Evolutionary conservation across 176 grass and related monocot species (phyloP).

Genomic region (Elaeis guineensis): DNA sequence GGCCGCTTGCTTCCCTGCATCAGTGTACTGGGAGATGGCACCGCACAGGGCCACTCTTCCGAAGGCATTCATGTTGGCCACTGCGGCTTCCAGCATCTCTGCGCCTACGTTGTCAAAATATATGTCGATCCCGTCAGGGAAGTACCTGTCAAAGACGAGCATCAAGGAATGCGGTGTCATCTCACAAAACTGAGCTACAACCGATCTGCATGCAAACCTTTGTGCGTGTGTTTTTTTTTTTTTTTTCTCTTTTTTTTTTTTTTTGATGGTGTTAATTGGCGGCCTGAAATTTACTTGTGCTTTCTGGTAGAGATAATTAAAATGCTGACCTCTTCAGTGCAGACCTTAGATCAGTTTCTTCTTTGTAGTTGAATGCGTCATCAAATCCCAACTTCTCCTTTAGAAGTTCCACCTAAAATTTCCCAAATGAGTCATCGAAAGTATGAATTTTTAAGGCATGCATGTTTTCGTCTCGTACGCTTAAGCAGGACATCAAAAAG

Average conservation of each 20-base stretch:
- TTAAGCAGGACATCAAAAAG: no score
- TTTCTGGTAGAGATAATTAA: no score
- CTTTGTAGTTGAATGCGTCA: constrained; percentile 59
- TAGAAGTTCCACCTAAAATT: constrained; percentile 28
- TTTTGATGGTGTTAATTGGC: no score
- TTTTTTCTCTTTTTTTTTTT: no score
- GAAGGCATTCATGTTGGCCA: constrained; percentile 51
- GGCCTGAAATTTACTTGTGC: no score
- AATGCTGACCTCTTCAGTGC: constrained; percentile 26
- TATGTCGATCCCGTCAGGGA: constrained; percentile 53
- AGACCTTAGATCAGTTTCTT: constrained; percentile 36
- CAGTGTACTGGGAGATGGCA: constrained; percentile 47
- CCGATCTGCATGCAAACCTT: no score
- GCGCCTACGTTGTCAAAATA: constrained; percentile 25
- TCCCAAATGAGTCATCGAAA: no score
- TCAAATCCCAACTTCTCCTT: constrained; percentile 52
- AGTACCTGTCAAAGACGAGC: constrained; percentile 15
- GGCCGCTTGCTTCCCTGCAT: constrained; percentile 4
- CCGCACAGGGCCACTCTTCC: constrained; percentile 44
- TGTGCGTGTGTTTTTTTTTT: no score
- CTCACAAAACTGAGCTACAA: no score
- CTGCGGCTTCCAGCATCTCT: constrained; percentile 36
- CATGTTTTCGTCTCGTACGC: no score
- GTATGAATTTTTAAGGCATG: no score
- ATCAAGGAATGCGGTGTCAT: no score